A percentile compares a stretch with the other conserved stretches of the same genome.
Evolutionary conservation across 2,329 filamentous ascomycete genomes (phyloP).

Genomic region (Ophiostoma quercus): DNA sequence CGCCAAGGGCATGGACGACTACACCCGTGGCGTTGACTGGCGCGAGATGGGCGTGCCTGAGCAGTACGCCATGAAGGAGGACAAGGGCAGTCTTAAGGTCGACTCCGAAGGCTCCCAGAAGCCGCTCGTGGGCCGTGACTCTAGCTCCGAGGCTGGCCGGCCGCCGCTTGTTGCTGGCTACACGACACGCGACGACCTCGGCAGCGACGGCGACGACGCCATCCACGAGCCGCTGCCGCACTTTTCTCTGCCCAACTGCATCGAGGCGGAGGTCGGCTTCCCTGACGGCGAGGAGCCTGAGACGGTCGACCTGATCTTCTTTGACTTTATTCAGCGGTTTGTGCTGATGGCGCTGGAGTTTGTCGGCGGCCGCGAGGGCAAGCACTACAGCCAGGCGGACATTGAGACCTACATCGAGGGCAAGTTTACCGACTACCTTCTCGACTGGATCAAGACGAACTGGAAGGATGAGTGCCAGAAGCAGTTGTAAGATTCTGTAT

Average conservation of each 20-base stretch:
- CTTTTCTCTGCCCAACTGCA: constrained; percentile 75
- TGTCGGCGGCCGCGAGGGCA: constrained; percentile 41
- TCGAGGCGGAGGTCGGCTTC: constrained; percentile 65
- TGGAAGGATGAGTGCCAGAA: constrained; percentile 46
- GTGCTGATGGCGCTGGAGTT: constrained; percentile 61
- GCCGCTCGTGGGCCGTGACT: constrained; percentile 17
- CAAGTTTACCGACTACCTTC: constrained; percentile 52
- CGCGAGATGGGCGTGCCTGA: constrained; percentile 50
- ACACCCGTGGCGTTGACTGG: constrained; percentile 35
- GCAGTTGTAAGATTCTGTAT: neutral
- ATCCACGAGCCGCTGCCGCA: constrained; percentile 69
- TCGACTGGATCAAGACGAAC: constrained; percentile 54
- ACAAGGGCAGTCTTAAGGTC: constrained; percentile 21
- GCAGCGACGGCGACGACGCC: constrained; percentile 83
- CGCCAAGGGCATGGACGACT: neutral
- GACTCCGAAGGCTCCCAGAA: constrained; percentile 11
- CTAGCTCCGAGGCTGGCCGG: constrained; percentile 33
- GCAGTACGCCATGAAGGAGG: constrained; percentile 31
- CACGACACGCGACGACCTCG: constrained; percentile 80
- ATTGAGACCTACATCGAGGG: constrained; percentile 49
- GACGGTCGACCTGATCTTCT: constrained; percentile 80
- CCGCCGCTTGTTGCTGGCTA: constrained; percentile 62
- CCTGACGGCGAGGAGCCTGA: constrained; percentile 52
- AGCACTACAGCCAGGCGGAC: constrained; percentile 43
- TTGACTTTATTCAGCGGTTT: constrained; percentile 85